These are phyloP conservation scores for Yarrowia bubula DNA, from an alignment of 805 yeast species.

Conservation along the genomic window DNA sequence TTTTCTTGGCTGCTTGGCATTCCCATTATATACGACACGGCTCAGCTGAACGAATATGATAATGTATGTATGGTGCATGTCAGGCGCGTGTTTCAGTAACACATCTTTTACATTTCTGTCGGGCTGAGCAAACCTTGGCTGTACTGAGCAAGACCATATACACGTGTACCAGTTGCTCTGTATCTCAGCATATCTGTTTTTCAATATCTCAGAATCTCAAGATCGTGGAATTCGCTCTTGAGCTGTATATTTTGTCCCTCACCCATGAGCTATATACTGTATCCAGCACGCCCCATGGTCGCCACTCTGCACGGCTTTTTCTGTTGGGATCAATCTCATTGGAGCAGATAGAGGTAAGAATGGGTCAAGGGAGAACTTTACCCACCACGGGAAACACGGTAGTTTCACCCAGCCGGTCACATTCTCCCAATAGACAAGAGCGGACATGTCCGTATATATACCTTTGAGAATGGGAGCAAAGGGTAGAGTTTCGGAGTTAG, in stretches of 20 bases:
- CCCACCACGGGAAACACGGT: too few relatives aligned
- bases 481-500: too few relatives aligned
- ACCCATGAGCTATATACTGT: slow-evolving; percentile 3
- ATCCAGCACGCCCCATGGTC: neutral
- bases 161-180: too few relatives aligned
- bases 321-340: neutral
- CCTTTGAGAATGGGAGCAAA: too few relatives aligned
- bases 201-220: too few relatives aligned
- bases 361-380: neutral
- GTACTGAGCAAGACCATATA: neutral
- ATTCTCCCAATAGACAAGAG: too few relatives aligned
- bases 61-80: slow-evolving; percentile 22
- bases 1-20: neutral
- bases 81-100: neutral
- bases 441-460: neutral
- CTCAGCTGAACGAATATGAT: slow-evolving; percentile 6
- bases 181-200: too few relatives aligned
- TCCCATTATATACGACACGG: slow-evolving; percentile 15
- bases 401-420: too few relatives aligned
- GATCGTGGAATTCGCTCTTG: too few relatives aligned
- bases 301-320: slow-evolving; percentile 2
- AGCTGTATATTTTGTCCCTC: too few relatives aligned
- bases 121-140: slow-evolving; percentile 15
- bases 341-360: neutral
- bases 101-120: slow-evolving; percentile 17